Evolutionary conservation across 148 eudicot species (phyloP), one percentile per base, ranked within the genome.

Genomic region (Vaccinium darrowii): DNA sequence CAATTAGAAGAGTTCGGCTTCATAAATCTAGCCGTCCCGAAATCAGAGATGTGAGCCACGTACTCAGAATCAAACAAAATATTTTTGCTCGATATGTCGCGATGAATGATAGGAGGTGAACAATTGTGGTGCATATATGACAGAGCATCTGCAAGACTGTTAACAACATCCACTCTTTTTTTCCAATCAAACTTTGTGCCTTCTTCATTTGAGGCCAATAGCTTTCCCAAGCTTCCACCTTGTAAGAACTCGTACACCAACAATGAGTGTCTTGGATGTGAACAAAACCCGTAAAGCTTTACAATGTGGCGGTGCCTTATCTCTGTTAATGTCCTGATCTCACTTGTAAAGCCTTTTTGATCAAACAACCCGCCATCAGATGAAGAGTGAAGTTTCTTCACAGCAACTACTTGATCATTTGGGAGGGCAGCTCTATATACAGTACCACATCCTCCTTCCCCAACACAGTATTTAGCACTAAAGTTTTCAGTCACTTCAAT

Each of bases 201-300:
- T 39, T 67, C 23, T 18, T 77, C 78, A 6, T 81, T 77, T 15
- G 73, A 19, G 21, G 23, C 67, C 36, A 87, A 36, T 6, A 65
- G 18, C 54, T 33, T 84, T 5, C 14, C 7, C 16, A 87, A 76
- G 52, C 79, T 87, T 43, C 86, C 86, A 33, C 86, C 89, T 62
- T 84, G 83, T 73, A 87, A 25, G 75, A 75, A 81, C 87, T 84
- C 79, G 15, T 82, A 50, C 7, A 50, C 52, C 52, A 50, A 50
- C 4, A 50, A 50, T 50, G 52, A 50, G 52, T 50, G 52, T 30
- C 81, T 53, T 25, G 36, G 62, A 60, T 78, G 86, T 15, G 81
- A 87, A 65, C 88, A 87, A 54, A 75, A 84, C 5, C 87, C 86
- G 25, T 81, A 82, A 62, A 84, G 86, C 65, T 54, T 57, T 63